Evolutionary conservation across 2,329 filamentous ascomycete species (phyloP).

Genomic region (Clarireedia hainanense): DNA sequence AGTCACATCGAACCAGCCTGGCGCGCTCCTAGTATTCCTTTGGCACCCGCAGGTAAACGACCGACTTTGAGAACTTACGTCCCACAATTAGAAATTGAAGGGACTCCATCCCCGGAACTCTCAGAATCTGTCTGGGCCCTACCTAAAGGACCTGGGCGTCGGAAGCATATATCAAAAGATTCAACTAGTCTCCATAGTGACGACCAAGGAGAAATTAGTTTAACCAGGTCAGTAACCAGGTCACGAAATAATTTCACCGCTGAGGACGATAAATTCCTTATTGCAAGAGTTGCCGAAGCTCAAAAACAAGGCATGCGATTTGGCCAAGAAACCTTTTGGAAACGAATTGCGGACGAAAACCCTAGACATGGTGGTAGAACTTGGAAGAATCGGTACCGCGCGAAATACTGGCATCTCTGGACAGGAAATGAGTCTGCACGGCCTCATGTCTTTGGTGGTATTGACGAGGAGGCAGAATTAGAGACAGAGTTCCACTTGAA

Average conservation of each 20-base stretch:
- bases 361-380: slow-evolving; percentile 15
- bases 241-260: slow-evolving; percentile 15
- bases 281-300: slow-evolving; percentile 19
- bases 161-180: neutral
- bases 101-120: slow-evolving; percentile 22
- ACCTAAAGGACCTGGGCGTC: slow-evolving; percentile 6
- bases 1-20: slow-evolving; percentile 23
- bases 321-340: slow-evolving; percentile 14
- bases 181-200: slow-evolving; percentile 1
- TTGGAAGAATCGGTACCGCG: neutral
- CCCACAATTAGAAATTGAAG: slow-evolving; percentile 15
- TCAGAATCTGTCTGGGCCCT: slow-evolving; percentile 27
- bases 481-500: neutral
- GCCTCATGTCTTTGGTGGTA: neutral
- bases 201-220: neutral
- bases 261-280: slow-evolving; percentile 22
- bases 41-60: slow-evolving; percentile 9
- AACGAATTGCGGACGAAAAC: slow-evolving; percentile 16
- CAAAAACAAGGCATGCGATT: slow-evolving; percentile 13
- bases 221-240: neutral
- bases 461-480: neutral
- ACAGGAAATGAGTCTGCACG: neutral
- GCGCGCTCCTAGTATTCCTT: slow-evolving; percentile 18
- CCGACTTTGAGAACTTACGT: slow-evolving; percentile 14
- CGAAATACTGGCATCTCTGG: slow-evolving; percentile 2